A percentile compares a stretch with the other conserved stretches of the same genome.
Evolutionary conservation across 768 basidiomycete species (phyloP).

Genomic region (Leucocoprinus leucothites): DNA sequence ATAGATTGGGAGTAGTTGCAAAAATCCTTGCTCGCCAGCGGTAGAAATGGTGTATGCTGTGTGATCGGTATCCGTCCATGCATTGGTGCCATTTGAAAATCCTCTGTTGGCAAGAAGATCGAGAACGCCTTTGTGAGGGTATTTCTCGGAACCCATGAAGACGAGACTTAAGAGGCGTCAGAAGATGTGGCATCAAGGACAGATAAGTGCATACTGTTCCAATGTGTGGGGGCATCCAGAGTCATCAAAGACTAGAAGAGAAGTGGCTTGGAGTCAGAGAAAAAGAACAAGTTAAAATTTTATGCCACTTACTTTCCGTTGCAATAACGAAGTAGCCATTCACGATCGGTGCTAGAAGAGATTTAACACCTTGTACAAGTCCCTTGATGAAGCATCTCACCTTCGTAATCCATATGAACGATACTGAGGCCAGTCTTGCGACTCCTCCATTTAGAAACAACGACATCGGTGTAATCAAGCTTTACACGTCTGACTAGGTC

Average conservation of each 20-base stretch:
- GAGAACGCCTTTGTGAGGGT: conserved; percentile 94
- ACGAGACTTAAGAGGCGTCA: conserved; percentile 53
- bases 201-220: conserved; percentile 68
- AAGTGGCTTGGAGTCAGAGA: conserved; percentile 6
- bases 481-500: conserved; percentile 77
- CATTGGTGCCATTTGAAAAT: conserved; percentile 89
- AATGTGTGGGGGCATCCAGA: conserved; percentile 94
- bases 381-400: conserved; percentile 34
- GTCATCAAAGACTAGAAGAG: conserved; percentile 78
- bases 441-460: conserved; percentile 86
- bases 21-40: conserved; percentile 89
- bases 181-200: neutral
- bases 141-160: conserved; percentile 94
- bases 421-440: conserved; percentile 84
- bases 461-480: conserved; percentile 76
- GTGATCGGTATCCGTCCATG: conserved; percentile 96
- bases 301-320: conserved; percentile 68
- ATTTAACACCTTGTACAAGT: conserved; percentile 17
- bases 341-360: conserved; percentile 69
- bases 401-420: conserved; percentile 89
- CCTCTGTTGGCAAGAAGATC: conserved; percentile 94
- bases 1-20: conserved; percentile 84
- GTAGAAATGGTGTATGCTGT: conserved; percentile 96
- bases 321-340: conserved; percentile 89
- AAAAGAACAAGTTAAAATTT: neutral